phyloP scores from a whole-genome alignment of 176 grass and related monocot genomes.

The Panicum miliaceum region DNA sequence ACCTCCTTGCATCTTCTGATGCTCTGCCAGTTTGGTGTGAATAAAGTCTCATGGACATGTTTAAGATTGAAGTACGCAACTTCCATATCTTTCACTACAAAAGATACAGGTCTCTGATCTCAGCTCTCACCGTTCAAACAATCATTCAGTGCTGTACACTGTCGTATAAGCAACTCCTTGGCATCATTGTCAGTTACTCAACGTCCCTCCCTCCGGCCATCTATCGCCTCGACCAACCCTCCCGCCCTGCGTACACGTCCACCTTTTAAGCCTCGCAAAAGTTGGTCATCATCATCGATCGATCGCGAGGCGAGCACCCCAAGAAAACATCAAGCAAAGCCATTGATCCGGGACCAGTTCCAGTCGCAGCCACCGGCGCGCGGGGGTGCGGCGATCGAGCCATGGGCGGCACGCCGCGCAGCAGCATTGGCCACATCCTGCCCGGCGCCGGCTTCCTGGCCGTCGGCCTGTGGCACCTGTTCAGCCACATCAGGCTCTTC shows the following conservation, averaged over 20 bases:
- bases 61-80: not conserved
- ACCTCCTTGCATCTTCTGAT: not conserved
- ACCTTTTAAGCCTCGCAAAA: slow-evolving; percentile 38
- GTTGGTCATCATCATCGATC: not conserved
- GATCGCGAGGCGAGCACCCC: slow-evolving; percentile 28
- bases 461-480: slow-evolving; percentile 77
- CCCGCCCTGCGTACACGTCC: not conserved
- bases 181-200: slow-evolving; percentile 38
- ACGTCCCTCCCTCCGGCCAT: not conserved
- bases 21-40: not conserved
- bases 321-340: slow-evolving; percentile 18
- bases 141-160: not conserved
- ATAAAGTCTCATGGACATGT: not conserved
- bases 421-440: slow-evolving; percentile 69
- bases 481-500: slow-evolving; percentile 65
- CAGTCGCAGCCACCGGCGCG: not conserved
- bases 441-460: slow-evolving; percentile 61
- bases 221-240: slow-evolving; percentile 5
- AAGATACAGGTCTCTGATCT: not conserved
- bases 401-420: slow-evolving; percentile 49
- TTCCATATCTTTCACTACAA: not conserved
- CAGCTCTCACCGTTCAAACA: not conserved
- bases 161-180: slow-evolving; percentile 51
- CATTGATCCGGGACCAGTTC: not conserved
- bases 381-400: not conserved